Base-by-base conservation (phyloP, 140 eudicot species). In the Artemisia princeps region DNA sequence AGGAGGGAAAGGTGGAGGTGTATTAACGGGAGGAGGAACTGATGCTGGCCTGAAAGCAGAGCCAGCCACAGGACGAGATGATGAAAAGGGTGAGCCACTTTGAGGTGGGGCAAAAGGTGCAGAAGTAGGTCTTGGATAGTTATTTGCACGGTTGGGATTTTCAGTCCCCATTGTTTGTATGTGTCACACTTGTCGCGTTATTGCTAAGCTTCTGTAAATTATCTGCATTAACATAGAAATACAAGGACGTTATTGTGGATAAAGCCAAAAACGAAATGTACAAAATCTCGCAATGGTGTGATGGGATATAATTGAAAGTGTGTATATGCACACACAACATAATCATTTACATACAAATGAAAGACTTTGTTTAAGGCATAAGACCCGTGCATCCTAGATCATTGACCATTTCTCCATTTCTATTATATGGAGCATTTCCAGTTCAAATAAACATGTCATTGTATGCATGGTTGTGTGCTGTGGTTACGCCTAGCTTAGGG, bases 131-230 rank as follows among this genome's bases (percentile, higher is more conserved):
- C 94, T 75, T 62, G 70, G 67, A 37, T 82, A 84, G 62, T 74
- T 70, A 77, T 74, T 85, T 40, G 84, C 72, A 49, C 75, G 87
- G 52, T 77, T 76, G 17, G 95, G 85, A 79, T 89, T 70, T 76
- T 84, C 97, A 46, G 95, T 81, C 78, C 92, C 95, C 97, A 89
- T 89, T 37, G 71, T 56, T 55, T 52, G 37, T 17, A 60, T 63
- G 48, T 48, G 20, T 63, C 62, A 40, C 58, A 55, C 76, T 75
- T 68, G 74, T 70, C 75, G 24, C 76, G 67, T 51, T 51, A 55
- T 37, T 62, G 37, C 65, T 60, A 54, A 50, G 62, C 65, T 71
- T 65, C 77, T 30, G 49, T 60, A 68, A 73, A 61, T 63, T 42
- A 60, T 55, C 82, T 81, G 82, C 72, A 70, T 73, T 45, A 57